phyloP scores from a whole-genome alignment of 2,329 filamentous ascomycete genomes.

The Trichoderma sp. region DNA sequence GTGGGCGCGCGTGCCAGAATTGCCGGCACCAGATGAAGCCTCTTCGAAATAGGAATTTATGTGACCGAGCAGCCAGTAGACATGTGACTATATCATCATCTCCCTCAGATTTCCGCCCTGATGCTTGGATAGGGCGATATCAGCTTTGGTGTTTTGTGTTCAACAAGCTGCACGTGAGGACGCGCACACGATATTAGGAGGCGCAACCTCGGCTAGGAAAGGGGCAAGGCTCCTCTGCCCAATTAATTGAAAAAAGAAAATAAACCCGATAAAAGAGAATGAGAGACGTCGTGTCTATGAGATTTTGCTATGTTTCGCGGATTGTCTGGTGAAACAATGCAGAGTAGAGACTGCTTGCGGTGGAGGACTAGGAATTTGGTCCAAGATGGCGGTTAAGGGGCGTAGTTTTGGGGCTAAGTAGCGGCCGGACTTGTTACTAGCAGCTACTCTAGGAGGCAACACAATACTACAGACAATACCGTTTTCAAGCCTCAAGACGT shows the following conservation, averaged over 20 bases:
- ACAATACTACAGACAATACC: neutral
- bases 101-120: neutral
- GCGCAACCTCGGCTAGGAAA: neutral
- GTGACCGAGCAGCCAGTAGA: neutral
- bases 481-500: neutral
- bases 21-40: neutral
- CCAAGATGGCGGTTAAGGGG: neutral
- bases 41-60: too few species aligned
- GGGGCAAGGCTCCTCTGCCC: neutral
- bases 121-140: neutral
- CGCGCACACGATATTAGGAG: neutral
- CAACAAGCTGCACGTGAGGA: neutral
- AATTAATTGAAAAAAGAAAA: neutral
- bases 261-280: neutral
- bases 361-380: neutral
- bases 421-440: neutral
- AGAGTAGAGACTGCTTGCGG: neutral
- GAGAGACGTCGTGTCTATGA: neutral
- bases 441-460: neutral
- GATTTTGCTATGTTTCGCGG: neutral
- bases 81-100: neutral
- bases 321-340: conserved; percentile 16
- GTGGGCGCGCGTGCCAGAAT: neutral
- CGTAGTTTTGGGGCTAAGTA: conserved; percentile 5
- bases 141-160: neutral